Conservation (phyloP, 306 rosid genomes). For the Lathyrus tuberosus region DNA sequence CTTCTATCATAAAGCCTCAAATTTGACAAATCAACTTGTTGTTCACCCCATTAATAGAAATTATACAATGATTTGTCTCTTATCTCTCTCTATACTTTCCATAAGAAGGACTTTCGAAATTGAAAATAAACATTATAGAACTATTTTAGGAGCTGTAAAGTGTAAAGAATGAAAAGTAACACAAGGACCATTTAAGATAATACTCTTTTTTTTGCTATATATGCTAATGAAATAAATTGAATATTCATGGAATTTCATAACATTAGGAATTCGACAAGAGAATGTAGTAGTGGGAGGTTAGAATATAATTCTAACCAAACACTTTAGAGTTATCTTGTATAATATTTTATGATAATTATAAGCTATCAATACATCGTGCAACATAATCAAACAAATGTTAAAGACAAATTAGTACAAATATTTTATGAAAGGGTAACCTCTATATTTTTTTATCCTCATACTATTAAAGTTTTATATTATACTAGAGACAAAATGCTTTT, state of each 20-base stretch:
- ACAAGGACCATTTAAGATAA: too few species aligned
- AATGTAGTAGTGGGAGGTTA: background rate
- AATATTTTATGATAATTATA: background rate
- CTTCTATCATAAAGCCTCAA: too few species aligned
- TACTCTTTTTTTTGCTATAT: too few species aligned
- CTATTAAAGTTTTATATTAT: background rate
- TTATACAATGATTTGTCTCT: too few species aligned
- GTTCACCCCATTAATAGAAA: too few species aligned
- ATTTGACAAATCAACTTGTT: too few species aligned
- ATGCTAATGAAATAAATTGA: too few species aligned
- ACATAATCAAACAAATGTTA: slow-evolving; percentile 8
- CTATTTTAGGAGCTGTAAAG: too few species aligned
- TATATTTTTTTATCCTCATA: background rate
- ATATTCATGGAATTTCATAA: background rate
- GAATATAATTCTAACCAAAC: background rate
- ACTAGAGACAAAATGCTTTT: background rate
- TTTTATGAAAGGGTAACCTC: background rate
- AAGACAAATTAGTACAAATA: background rate
- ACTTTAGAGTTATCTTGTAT: background rate
- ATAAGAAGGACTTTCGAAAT: too few species aligned
- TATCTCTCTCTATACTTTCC: too few species aligned
- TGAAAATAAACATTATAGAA: too few species aligned
- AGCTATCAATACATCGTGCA: slow-evolving; percentile 4
- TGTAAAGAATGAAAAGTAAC: too few species aligned
- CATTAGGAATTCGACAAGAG: background rate